Evolutionary conservation across 192 early-diverging fungal species (phyloP).

Genomic region (Entomortierella parvispora): DNA sequence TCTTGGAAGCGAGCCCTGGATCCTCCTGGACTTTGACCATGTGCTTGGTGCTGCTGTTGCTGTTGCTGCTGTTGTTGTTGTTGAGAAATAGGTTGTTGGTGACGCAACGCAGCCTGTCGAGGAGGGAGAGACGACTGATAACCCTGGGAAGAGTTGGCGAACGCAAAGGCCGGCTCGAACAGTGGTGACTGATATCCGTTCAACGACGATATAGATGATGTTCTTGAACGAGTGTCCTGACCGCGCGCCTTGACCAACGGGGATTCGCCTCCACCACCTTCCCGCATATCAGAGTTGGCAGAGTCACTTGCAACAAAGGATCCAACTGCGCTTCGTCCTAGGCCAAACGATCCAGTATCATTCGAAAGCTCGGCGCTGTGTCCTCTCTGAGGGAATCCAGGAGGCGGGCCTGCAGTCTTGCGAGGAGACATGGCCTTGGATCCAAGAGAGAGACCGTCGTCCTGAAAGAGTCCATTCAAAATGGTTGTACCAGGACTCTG

Average conservation of each 20-base stretch:
- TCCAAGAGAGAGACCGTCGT: neutral
- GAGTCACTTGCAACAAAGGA: too few species aligned
- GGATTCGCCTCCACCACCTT: neutral
- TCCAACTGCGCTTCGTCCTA: neutral
- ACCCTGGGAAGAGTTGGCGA: slow-evolving; percentile 4
- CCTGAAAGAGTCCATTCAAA: slow-evolving; percentile 40
- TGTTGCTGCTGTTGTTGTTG: slow-evolving; percentile 18
- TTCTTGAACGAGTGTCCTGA: slow-evolving; percentile 21
- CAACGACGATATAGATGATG: slow-evolving; percentile 34
- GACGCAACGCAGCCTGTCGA: neutral
- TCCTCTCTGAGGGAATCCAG: slow-evolving; percentile 16
- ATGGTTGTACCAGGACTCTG: slow-evolving; percentile 24
- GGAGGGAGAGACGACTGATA: neutral
- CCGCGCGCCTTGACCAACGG: too few species aligned
- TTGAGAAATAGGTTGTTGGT: neutral
- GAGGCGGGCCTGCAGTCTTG: slow-evolving; percentile 35
- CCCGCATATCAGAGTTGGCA: neutral
- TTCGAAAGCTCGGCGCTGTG: neutral
- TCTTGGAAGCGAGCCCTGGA: slow-evolving; percentile 15
- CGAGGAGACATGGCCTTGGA: slow-evolving; percentile 5
- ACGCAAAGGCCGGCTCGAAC: slow-evolving; percentile 29
- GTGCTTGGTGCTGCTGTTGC: slow-evolving; percentile 1
- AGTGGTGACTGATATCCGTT: slow-evolving; percentile 33
- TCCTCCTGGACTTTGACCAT: slow-evolving; percentile 12
- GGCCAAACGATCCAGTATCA: slow-evolving; percentile 7